phyloP scores from a whole-genome alignment of 176 grass and related monocot genomes.

The Oryza meyeriana region DNA sequence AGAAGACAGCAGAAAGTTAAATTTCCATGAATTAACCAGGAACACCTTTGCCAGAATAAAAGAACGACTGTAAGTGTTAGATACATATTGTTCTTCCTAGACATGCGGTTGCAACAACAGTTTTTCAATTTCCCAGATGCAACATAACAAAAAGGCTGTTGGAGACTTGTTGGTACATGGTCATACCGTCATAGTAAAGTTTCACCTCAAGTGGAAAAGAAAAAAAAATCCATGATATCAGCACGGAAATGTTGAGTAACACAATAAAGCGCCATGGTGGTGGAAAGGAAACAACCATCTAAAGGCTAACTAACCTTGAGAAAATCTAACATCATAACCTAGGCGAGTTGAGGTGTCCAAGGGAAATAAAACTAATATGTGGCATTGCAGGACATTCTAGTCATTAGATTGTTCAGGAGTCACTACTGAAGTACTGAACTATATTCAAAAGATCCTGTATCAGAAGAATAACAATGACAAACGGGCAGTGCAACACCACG shows the following conservation, averaged over 20 bases:
- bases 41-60: background rate
- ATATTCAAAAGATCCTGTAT: background rate
- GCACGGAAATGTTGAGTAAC: background rate
- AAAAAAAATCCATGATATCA: background rate
- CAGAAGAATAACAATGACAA: background rate
- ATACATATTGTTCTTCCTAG: background rate
- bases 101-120: background rate
- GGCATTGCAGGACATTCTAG: background rate
- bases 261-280: background rate
- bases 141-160: background rate
- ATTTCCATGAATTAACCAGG: background rate
- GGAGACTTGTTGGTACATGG: background rate
- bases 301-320: background rate
- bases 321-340: background rate
- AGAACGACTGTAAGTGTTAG: background rate
- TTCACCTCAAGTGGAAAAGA: background rate
- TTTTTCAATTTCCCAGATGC: background rate
- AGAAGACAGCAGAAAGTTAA: conserved; percentile 45
- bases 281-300: background rate
- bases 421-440: background rate
- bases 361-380: background rate
- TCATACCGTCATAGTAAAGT: background rate
- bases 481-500: background rate
- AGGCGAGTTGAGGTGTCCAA: background rate
- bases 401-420: background rate